Evolutionary conservation across 306 rosid species (phyloP).

Genomic region (Vicia villosa): DNA sequence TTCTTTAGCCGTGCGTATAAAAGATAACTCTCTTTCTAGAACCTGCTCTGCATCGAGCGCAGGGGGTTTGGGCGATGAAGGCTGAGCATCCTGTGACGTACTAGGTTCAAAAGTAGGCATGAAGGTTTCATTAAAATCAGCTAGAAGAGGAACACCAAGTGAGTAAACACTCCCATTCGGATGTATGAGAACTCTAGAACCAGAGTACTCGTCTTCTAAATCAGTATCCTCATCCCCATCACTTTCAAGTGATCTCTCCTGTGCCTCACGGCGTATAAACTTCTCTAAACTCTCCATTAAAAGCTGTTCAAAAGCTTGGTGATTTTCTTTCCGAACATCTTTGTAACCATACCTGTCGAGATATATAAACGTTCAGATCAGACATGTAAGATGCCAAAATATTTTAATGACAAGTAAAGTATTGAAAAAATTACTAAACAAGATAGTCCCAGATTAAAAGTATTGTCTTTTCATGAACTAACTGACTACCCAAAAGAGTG

Average conservation of each 20-base stretch:
- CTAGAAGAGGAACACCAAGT: constrained; percentile 81
- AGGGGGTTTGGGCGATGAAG: constrained; percentile 50
- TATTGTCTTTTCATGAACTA: constrained; percentile 12
- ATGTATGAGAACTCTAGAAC: constrained; percentile 72
- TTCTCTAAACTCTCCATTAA: constrained; percentile 92
- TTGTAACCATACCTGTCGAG: constrained; percentile 81
- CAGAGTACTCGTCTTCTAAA: constrained; percentile 55
- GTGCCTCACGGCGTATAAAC: constrained; percentile 94
- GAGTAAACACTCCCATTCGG: constrained; percentile 94
- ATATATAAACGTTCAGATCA: constrained; percentile 30
- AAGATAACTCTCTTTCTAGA: constrained; percentile 85
- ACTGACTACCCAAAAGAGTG: background rate
- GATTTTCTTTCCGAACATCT: constrained; percentile 94
- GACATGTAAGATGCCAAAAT: background rate
- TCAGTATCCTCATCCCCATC: constrained; percentile 81
- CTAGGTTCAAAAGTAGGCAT: constrained; percentile 58
- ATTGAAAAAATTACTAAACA: constrained; percentile 5
- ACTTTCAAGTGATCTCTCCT: constrained; percentile 87
- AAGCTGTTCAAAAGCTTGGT: constrained; percentile 86
- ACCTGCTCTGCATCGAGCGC: constrained; percentile 74
- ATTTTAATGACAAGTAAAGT: background rate
- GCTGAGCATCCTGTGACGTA: constrained; percentile 58
- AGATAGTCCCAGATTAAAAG: background rate
- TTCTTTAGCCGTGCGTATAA: constrained; percentile 85
- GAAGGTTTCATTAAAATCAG: constrained; percentile 50